Evolutionary conservation across 352 stramenopile species (phyloP).

Genomic region (Globisporangium iwayamae): DNA sequence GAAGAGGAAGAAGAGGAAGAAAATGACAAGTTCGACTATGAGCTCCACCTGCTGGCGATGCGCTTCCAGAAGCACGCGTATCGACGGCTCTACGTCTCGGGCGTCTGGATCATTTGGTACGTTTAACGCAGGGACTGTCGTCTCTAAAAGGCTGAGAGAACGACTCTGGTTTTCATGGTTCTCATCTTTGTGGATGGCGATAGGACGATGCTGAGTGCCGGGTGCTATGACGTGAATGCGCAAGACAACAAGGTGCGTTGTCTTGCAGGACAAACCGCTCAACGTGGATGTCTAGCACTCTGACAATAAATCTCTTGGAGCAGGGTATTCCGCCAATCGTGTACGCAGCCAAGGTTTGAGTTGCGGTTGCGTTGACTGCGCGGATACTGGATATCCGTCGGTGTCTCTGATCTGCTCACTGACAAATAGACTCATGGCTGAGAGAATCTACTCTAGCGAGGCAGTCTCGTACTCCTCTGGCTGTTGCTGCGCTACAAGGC

Average conservation of each 20-base stretch:
- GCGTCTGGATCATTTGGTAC: conserved; percentile 53
- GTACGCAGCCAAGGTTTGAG: conserved; percentile 48
- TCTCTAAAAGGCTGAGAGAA: neutral
- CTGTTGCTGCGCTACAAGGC: conserved; percentile 56
- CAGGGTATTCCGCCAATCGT: conserved; percentile 55
- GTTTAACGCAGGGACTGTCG: neutral
- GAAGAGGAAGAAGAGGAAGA: conserved; percentile 1
- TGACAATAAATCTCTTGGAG: neutral
- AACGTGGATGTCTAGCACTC: neutral
- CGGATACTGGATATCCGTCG: neutral
- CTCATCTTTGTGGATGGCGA: neutral
- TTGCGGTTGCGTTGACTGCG: neutral
- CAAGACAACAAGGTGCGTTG: conserved; percentile 35
- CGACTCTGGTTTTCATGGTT: neutral
- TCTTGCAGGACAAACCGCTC: neutral
- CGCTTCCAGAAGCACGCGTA: conserved; percentile 53
- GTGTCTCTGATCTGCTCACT: neutral
- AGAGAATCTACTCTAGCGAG: conserved; percentile 20
- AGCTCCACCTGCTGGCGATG: conserved; percentile 47
- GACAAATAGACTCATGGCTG: neutral
- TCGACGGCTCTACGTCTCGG: conserved; percentile 25
- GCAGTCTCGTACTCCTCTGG: conserved; percentile 40
- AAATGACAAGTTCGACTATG: conserved; percentile 27
- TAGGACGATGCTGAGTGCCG: conserved; percentile 42
- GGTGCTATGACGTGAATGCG: conserved; percentile 52